phyloP scores from a whole-genome alignment of 257 asterid species.

The Leptodermis oblonga region DNA sequence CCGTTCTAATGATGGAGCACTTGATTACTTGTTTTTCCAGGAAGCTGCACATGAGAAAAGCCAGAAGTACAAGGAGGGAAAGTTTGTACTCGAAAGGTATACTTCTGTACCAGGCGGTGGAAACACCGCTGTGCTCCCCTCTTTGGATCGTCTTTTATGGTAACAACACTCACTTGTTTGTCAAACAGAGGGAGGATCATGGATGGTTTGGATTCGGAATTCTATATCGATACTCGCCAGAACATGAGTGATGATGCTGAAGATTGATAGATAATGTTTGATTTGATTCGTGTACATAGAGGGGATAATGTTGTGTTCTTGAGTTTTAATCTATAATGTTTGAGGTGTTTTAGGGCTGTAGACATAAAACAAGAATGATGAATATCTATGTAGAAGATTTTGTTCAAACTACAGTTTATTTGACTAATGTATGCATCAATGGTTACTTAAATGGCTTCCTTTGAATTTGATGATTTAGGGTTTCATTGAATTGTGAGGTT shows the following conservation, averaged over 20 bases:
- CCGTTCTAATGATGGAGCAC: not conserved
- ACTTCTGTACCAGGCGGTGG: not conserved
- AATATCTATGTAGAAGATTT: not conserved
- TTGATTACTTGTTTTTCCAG: constrained; percentile 32
- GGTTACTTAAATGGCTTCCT: not conserved
- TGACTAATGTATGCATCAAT: not conserved
- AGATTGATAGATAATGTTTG: constrained; percentile 29
- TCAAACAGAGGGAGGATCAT: constrained; percentile 52
- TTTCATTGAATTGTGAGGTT: not conserved
- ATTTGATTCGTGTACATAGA: constrained; percentile 1
- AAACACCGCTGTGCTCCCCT: not conserved
- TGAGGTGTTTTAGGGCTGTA: not conserved
- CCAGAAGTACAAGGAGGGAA: constrained; percentile 84
- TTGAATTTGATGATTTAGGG: not conserved
- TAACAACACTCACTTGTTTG: not conserved
- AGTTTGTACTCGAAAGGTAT: constrained; percentile 72
- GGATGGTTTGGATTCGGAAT: constrained; percentile 61
- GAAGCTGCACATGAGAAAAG: constrained; percentile 57
- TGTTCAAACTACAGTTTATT: not conserved
- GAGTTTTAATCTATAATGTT: not conserved
- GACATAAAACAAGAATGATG: not conserved
- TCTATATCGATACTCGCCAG: constrained; percentile 44
- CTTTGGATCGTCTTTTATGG: not conserved
- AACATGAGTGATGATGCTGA: constrained; percentile 46
- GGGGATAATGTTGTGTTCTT: constrained; percentile 4